Evolutionary conservation across 306 rosid species (phyloP).

Genomic region (Cajanus cajan): DNA sequence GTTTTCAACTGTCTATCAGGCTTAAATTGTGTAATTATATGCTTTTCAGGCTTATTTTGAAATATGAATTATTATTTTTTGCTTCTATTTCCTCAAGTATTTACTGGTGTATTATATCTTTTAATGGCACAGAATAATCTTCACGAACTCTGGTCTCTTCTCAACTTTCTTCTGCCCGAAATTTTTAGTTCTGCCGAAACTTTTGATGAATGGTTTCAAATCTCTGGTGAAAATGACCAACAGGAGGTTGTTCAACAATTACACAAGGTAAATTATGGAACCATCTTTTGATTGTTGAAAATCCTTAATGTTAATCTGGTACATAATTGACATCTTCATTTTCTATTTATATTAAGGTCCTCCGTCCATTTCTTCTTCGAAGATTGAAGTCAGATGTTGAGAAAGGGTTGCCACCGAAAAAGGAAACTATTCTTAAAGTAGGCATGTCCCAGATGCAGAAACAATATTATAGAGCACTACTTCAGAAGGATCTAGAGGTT

Average conservation of each 20-base stretch:
- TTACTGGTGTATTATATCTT: conserved; percentile 14
- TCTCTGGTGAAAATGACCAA: conserved; percentile 97
- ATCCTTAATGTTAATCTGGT: conserved; percentile 3
- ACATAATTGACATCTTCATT: conserved; percentile 8
- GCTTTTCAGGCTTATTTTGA: conserved; percentile 2
- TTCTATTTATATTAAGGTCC: conserved; percentile 62
- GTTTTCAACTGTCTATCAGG: conserved; percentile 2
- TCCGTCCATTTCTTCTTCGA: conserved; percentile 95
- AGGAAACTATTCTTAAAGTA: conserved; percentile 96
- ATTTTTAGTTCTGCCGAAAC: conserved; percentile 98
- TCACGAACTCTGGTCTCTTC: conserved; percentile 97
- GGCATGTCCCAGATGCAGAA: conserved; percentile 99
- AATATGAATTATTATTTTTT: not conserved
- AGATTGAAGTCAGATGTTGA: conserved; percentile 99
- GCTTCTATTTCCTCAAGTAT: conserved; percentile 10
- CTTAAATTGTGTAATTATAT: conserved; percentile 16
- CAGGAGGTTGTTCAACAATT: conserved; percentile 99
- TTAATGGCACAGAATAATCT: conserved; percentile 76
- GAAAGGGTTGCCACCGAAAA: conserved; percentile 96
- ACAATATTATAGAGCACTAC: conserved; percentile 82
- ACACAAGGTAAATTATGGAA: conserved; percentile 68
- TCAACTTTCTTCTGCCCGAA: conserved; percentile 97
- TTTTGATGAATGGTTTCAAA: conserved; percentile 99
- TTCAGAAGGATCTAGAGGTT: conserved; percentile 99
- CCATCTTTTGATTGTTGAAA: conserved; percentile 11